Conservation (phyloP, 2,329 filamentous ascomycete species). For the Sporothrix phasma region DNA sequence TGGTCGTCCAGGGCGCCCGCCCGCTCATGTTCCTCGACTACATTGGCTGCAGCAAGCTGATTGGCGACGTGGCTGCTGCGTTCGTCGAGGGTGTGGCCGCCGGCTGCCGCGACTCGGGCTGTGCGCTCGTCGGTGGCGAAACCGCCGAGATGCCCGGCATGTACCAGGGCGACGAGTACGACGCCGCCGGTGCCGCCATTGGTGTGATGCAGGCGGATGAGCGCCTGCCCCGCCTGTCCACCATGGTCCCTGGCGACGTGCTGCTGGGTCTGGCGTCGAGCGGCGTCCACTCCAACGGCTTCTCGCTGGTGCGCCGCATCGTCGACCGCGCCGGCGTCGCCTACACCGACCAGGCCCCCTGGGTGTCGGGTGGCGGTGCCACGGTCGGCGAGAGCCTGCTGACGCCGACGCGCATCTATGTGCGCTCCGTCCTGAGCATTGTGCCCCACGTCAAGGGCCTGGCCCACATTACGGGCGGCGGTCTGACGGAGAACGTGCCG, state of each 20-base stretch:
- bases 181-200: slow-evolving; percentile 82
- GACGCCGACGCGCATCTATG: slow-evolving; percentile 89
- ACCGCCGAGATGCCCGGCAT: slow-evolving; percentile 98
- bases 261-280: slow-evolving; percentile 77
- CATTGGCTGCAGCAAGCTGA: slow-evolving; percentile 85
- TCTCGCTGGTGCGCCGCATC: slow-evolving; percentile 89
- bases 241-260: slow-evolving; percentile 74
- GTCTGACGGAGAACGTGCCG: slow-evolving; percentile 86
- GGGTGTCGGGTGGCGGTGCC: slow-evolving; percentile 44
- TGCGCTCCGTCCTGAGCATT: slow-evolving; percentile 61
- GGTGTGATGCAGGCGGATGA: slow-evolving; percentile 63
- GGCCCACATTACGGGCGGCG: slow-evolving; percentile 93
- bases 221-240: slow-evolving; percentile 63
- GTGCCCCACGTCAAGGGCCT: slow-evolving; percentile 73
- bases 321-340: slow-evolving; percentile 60
- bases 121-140: slow-evolving; percentile 90
- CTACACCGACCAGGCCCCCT: slow-evolving; percentile 67
- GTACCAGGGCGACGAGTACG: slow-evolving; percentile 81
- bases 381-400: slow-evolving; percentile 69
- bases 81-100: slow-evolving; percentile 87
- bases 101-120: slow-evolving; percentile 75
- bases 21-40: slow-evolving; percentile 97
- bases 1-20: slow-evolving; percentile 90
- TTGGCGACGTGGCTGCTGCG: slow-evolving; percentile 64
- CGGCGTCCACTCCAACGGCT: slow-evolving; percentile 92